phyloP scores from a whole-genome alignment of 2,329 filamentous ascomycete species.

The Xylaria digitata region DNA sequence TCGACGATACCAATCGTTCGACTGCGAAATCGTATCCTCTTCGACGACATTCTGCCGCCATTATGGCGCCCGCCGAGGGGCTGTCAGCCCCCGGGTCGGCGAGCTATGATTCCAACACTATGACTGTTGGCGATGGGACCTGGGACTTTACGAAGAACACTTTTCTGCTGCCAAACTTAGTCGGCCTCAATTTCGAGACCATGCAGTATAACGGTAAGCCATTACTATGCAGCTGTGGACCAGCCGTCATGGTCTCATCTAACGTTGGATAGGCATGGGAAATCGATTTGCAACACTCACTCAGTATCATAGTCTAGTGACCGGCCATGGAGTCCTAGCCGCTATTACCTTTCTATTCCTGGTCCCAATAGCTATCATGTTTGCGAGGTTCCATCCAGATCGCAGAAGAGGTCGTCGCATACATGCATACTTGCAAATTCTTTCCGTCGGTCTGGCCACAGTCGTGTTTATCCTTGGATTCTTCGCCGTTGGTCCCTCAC shows the following conservation, averaged over 20 bases:
- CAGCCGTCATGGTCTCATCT: slow-evolving; percentile 1
- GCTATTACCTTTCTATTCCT: slow-evolving; percentile 79
- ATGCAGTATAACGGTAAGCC: slow-evolving; percentile 83
- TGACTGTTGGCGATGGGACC: slow-evolving; percentile 83
- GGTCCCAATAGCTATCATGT: slow-evolving; percentile 78
- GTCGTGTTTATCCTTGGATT: slow-evolving; percentile 80
- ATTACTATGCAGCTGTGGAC: neutral
- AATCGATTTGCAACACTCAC: slow-evolving; percentile 77
- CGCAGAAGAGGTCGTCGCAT: slow-evolving; percentile 70
- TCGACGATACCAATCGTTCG: slow-evolving; percentile 26
- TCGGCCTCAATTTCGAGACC: slow-evolving; percentile 81
- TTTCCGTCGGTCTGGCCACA: slow-evolving; percentile 74
- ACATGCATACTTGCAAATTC: slow-evolving; percentile 79
- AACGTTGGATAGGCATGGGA: slow-evolving; percentile 72
- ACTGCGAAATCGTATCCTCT: slow-evolving; percentile 25
- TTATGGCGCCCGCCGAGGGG: slow-evolving; percentile 69
- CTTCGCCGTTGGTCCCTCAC: slow-evolving; percentile 78
- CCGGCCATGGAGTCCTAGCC: slow-evolving; percentile 77
- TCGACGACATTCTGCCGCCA: slow-evolving; percentile 54
- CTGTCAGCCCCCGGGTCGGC: slow-evolving; percentile 78
- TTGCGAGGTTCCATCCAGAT: slow-evolving; percentile 74
- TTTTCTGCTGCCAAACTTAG: slow-evolving; percentile 81
- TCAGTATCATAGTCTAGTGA: slow-evolving; percentile 77
- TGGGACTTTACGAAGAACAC: slow-evolving; percentile 83
- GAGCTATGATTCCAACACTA: slow-evolving; percentile 77